Base-by-base conservation (phyloP, 495 filamentous ascomycete species). In the Usnea hakonensis region DNA sequence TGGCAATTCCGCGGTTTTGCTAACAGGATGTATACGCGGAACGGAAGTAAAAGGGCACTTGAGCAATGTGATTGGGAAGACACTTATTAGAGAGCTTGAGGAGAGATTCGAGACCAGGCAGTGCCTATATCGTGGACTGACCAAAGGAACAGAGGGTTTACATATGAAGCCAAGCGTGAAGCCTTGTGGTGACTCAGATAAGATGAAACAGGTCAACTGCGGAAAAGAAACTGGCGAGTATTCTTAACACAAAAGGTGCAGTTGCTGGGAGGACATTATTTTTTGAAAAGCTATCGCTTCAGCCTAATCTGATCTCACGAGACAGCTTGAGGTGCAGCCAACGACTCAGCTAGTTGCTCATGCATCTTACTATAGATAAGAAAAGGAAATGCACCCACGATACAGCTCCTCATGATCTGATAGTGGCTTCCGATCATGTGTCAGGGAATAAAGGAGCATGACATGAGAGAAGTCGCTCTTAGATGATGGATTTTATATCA, bases 1-100 rank as follows among this genome's bases (percentile, higher is more conserved):
- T 61, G 62, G 70, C 74, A 61, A 77, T 72, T 58, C 73, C 28
- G 60, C 37, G 3, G 17, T 26, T 13, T 5, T 40, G 57, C 36
- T 23, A 48, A 17, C 6, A 5, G 6, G 19, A 35, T 30, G 38
- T 3, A 21, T 19, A 43, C 10, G n/a, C n/a, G n/a, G 1, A 44
- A n/a, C 26, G 5, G 1, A 44, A 4, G 13, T 16, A 28, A 21
- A 5, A 0, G 46, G 11, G 26, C 41, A 59, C 32, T 55, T 37
- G 54, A 56, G 48, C 63, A 11, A 48, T 41, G 55, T 61, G 56
- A 54, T 64, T 43, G 14, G 62, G 43, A 14, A 64, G 11, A n/a
- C 56, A 55, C 26, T 38, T 60, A 17, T 60, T 35, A 0, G 57
- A 57, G 36, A 5, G 41, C 7, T 5, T 44, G 57, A 21, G 62